Evolutionary conservation across 1,284 basidiomycete genomes (phyloP), one percentile per base, ranked within the genome.

Genomic region (Mycena citricolor): DNA sequence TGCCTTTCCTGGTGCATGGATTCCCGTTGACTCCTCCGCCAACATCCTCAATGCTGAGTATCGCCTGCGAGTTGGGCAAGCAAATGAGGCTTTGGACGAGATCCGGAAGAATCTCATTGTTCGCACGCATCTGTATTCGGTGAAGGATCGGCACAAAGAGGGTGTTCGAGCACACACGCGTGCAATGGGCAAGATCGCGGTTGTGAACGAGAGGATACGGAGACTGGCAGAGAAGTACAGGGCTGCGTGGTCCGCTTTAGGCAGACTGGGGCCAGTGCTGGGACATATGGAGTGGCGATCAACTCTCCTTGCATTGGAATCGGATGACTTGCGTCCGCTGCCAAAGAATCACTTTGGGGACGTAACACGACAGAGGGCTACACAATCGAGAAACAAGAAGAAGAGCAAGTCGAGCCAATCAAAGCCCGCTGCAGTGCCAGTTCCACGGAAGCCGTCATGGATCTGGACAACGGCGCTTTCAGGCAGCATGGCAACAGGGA

Each of bases 391-490:
- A 46, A 42, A 24, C 33, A 13, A 8, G 39, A 47, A 17, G 25
- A 26, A 29, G 52, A 48, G 30, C n/a, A n/a, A 32, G 44, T 28
- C 12, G 45, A 47, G 22, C 50, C 46, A 32, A 40, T 24, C 21
- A 16, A 19, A 26, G 3, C 40, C 35, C n/a, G 12, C 29, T 0
- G 40, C 41, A 10, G 14, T n/a, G 21, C 13, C 10, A n/a, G 35
- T 31, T n/a, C 35, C 10, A 7, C 20, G 5, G 32, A 14, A 13
- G 28, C 42, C 54, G 28, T 51, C 49, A 2, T 57, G 55, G 55
- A 55, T 55, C 13, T 57, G 55, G 54, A 34, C 32, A 23, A 34
- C 36, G 13, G 17, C 35, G 35, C 10, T 28, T 30, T 10, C 32
- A 43, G 25, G 14, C 20, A 26, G 16, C 25, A 23, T 7, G 36